Base-by-base conservation (phyloP, 2,329 filamentous ascomycete genomes). In the Amphichorda felina region DNA sequence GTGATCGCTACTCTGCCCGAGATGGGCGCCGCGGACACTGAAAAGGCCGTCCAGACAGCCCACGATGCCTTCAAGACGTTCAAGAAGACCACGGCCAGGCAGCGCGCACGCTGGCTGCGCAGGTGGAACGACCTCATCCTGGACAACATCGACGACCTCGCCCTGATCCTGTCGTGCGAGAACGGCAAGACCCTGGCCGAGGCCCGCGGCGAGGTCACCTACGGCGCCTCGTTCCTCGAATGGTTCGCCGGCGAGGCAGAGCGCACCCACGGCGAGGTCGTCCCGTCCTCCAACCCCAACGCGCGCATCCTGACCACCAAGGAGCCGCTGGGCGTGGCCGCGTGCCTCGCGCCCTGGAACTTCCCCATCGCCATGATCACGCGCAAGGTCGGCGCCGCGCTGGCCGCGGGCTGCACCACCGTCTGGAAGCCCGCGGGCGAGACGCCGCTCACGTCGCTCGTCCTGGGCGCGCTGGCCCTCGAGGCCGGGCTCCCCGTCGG, bases 321-420 rank as follows among this genome's bases (percentile, higher is more conserved):
- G 30, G 55, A 59, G 36, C 57, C 58, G 1, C 39, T 60, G 5
- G 56, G 56, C 18, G 50, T 59, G 8, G 49, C 48, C 7, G 55
- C 49, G 2, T 54, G 52, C 13, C 43, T 60, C 9, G 50, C 59
- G 6, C 55, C 56, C 1, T 59, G 74, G 75, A 80, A 82, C 55
- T 82, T 79, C 43, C 69, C 69, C 10, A 50, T 66, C 16, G 66
- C 64, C 9, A 68, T 74, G 55, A 55, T 66, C 7, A 53, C 65
- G 16, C 49, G 64, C 14, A 68, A 69, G 40, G 54, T 60, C 8
- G 59, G 54, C 2, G 59, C 74, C 1, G 75, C 73, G 2, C 59
- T 86, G 19, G 82, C 81, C 17, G 80, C 80, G 10, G 82, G 81
- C 15, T 85, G 80, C 53, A 83, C 79, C 2, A 83, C 88, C 74